These are phyloP conservation scores for Picea glauca DNA, from an alignment of 75 land plant species.

Conservation along the genomic window DNA sequence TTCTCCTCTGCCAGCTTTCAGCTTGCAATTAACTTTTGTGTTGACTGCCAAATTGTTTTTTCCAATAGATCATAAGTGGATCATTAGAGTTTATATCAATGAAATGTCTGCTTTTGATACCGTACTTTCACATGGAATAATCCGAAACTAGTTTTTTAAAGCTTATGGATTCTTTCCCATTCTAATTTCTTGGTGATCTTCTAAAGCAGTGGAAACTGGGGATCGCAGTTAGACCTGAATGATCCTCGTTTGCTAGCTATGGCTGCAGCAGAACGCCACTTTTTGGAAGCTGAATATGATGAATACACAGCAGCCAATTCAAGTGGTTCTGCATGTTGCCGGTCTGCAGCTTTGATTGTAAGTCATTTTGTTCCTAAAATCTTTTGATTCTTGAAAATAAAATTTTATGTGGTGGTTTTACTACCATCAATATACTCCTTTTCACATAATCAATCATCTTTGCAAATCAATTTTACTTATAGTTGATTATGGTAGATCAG, in stretches of 20 bases:
- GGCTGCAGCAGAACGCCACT: slow-evolving; percentile 79
- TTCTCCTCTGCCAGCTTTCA: neutral
- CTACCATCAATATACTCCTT: too few species aligned
- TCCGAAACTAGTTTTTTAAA: slow-evolving; percentile 13
- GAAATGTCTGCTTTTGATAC: neutral
- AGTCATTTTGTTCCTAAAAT: slow-evolving; percentile 2
- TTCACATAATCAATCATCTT: too few species aligned
- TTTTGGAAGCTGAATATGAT: slow-evolving; percentile 78
- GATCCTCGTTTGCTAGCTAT: slow-evolving; percentile 72
- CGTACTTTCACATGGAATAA: neutral
- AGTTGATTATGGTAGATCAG: too few species aligned
- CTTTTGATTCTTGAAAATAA: neutral
- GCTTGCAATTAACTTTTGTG: neutral
- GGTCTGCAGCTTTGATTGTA: slow-evolving; percentile 83
- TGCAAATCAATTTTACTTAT: too few species aligned
- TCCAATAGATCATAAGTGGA: neutral
- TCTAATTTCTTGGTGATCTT: neutral
- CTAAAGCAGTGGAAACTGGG: slow-evolving; percentile 21
- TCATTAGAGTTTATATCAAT: neutral
- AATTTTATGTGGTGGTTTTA: too few species aligned
- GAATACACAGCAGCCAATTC: slow-evolving; percentile 74
- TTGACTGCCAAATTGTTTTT: neutral
- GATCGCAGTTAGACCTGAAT: slow-evolving; percentile 48
- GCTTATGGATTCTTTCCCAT: slow-evolving; percentile 7
- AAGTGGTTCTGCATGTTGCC: slow-evolving; percentile 83